Percentiles rank a stretch among this genome's conserved stretches.
These are phyloP conservation scores for Bombardia bombarda DNA, from an alignment of 495 filamentous ascomycete genomes.

Conservation along the genomic window DNA sequence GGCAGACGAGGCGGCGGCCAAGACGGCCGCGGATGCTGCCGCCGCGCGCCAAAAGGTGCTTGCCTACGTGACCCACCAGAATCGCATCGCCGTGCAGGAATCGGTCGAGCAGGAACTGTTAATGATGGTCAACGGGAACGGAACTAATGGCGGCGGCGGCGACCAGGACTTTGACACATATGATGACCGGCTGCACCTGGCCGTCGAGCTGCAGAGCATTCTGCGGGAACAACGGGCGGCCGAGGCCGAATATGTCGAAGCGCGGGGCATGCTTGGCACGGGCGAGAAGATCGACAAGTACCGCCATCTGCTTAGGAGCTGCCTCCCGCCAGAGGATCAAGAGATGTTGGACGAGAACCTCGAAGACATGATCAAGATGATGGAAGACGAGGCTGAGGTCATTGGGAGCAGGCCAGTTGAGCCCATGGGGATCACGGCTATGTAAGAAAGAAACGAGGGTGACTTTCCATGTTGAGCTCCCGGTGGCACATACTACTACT, in stretches of 20 bases:
- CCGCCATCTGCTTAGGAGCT: constrained; percentile 34
- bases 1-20: constrained; percentile 34
- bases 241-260: constrained; percentile 40
- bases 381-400: constrained; percentile 36
- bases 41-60: constrained; percentile 27
- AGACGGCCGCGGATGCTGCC: constrained; percentile 28
- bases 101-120: constrained; percentile 27
- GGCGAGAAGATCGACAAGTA: constrained; percentile 43
- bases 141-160: not conserved
- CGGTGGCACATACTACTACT: no score
- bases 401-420: constrained; percentile 4
- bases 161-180: constrained; percentile 18
- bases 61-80: constrained; percentile 32
- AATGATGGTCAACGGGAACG: constrained; percentile 22
- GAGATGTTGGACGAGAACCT: constrained; percentile 39
- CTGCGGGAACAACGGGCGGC: constrained; percentile 29
- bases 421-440: constrained; percentile 13
- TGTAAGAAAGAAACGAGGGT: constrained; percentile 6
- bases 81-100: constrained; percentile 29
- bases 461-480: not conserved
- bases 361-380: constrained; percentile 42
- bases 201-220: constrained; percentile 29
- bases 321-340: constrained; percentile 37
- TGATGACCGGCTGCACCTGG: constrained; percentile 30
- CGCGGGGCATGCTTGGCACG: constrained; percentile 34